Conservation (phyloP, 495 filamentous ascomycete genomes). For the Penicillium bialowiezense region DNA sequence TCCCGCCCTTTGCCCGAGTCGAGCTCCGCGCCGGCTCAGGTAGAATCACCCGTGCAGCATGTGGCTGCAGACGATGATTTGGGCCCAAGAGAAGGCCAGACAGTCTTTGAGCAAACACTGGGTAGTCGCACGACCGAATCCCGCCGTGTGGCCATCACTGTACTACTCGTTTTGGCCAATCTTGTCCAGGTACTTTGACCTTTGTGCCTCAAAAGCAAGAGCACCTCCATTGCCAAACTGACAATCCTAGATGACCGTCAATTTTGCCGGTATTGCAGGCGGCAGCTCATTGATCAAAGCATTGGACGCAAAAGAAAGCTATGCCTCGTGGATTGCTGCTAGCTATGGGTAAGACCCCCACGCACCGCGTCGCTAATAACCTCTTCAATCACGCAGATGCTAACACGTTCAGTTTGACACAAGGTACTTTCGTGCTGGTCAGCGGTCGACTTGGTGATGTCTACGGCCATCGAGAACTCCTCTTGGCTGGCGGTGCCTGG, state of each 20-base stretch:
- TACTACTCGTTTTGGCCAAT: conserved; percentile 25
- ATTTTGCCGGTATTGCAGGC: conserved; percentile 30
- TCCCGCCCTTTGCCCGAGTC: not conserved
- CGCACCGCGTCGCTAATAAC: too few species aligned
- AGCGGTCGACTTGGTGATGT: conserved; percentile 50
- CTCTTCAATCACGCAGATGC: too few species aligned
- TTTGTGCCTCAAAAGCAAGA: not conserved
- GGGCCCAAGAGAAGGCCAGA: conserved; percentile 10
- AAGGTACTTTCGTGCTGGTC: conserved; percentile 49
- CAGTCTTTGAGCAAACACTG: conserved; percentile 21
- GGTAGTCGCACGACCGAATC: conserved; percentile 13
- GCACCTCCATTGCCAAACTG: not conserved
- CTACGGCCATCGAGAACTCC: conserved; percentile 46
- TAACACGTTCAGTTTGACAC: conserved; percentile 35
- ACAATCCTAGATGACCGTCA: conserved; percentile 26
- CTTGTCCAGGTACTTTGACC: conserved; percentile 24
- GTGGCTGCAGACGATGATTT: not conserved
- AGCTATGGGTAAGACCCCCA: conserved; percentile 26
- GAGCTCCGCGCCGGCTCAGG: not conserved
- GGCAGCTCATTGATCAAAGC: conserved; percentile 24
- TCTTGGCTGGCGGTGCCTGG: conserved; percentile 37
- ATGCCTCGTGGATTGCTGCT: conserved; percentile 30
- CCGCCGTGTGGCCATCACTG: conserved; percentile 18
- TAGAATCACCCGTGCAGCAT: not conserved
- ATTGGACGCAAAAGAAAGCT: conserved; percentile 18